phyloP scores from a whole-genome alignment of 2,329 filamentous ascomycete species.

The Trichoderma atroviride region DNA sequence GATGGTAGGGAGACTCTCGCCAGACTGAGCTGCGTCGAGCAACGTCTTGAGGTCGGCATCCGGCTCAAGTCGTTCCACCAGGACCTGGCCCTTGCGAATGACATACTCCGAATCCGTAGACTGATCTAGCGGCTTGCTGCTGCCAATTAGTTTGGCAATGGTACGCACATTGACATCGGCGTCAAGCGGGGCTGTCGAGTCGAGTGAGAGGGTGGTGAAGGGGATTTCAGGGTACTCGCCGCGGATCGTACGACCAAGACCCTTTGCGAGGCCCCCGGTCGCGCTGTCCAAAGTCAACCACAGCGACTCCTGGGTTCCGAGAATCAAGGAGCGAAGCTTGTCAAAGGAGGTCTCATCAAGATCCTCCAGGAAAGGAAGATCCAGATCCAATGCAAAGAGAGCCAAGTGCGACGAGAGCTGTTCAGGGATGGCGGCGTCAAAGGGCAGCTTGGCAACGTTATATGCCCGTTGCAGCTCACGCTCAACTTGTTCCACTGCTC shows the following conservation, averaged over 20 bases:
- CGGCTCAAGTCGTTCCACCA: background rate
- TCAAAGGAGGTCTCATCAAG: background rate
- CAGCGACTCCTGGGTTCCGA: background rate
- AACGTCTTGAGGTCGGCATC: background rate
- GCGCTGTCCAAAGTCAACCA: background rate
- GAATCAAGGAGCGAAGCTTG: background rate
- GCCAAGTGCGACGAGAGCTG: background rate
- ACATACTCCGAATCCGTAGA: background rate
- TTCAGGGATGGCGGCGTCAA: background rate
- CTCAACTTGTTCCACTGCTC: background rate
- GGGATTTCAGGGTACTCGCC: background rate
- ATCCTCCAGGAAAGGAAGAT: background rate
- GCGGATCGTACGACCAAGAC: background rate
- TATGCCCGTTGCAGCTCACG: background rate
- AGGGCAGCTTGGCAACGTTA: background rate
- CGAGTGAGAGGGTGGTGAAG: background rate
- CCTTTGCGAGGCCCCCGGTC: background rate
- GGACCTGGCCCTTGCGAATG: background rate
- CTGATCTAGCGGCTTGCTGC: background rate
- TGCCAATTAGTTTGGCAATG: background rate
- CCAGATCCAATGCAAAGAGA: background rate
- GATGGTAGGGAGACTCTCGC: background rate
- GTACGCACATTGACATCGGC: background rate
- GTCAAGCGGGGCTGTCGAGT: background rate
- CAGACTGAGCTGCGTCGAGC: background rate